phyloP scores from a whole-genome alignment of 2,329 filamentous ascomycete species.

The Orbilia ellipsospora region DNA sequence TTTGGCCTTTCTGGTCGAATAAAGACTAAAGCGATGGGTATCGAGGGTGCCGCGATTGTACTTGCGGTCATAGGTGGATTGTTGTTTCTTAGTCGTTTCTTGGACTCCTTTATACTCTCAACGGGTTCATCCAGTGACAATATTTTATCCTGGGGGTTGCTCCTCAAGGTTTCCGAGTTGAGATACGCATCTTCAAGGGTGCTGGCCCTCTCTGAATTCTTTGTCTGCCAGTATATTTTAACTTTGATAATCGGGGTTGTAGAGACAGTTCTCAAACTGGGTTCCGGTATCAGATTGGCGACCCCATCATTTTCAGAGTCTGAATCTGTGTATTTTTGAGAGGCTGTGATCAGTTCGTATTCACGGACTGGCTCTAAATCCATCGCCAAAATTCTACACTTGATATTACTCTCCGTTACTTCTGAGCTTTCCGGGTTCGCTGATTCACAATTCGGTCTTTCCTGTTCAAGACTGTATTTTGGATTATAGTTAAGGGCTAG shows the following conservation, averaged over 20 bases:
- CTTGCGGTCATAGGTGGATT: background rate
- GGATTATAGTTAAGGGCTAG: background rate
- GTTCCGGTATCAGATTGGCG: background rate
- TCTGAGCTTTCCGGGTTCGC: background rate
- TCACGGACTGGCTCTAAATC: conserved; percentile 23
- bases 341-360: background rate
- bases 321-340: background rate
- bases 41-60: background rate
- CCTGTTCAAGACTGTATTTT: background rate
- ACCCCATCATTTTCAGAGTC: conserved; percentile 24
- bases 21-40: conserved; percentile 28
- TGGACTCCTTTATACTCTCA: conserved; percentile 22
- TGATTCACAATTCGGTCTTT: background rate
- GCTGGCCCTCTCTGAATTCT: background rate
- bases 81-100: conserved; percentile 8
- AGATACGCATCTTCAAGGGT: background rate
- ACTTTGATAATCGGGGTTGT: conserved; percentile 17
- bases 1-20: conserved; percentile 1
- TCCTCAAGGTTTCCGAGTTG: background rate
- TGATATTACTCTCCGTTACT: background rate
- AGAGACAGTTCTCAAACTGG: background rate
- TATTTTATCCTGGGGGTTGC: conserved; percentile 1
- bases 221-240: conserved; percentile 10
- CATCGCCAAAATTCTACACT: background rate
- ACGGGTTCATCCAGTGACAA: conserved; percentile 11